These are phyloP conservation scores for Phytophthora cryptogea DNA, from an alignment of 352 stramenopile species.

Conservation along the genomic window DNA sequence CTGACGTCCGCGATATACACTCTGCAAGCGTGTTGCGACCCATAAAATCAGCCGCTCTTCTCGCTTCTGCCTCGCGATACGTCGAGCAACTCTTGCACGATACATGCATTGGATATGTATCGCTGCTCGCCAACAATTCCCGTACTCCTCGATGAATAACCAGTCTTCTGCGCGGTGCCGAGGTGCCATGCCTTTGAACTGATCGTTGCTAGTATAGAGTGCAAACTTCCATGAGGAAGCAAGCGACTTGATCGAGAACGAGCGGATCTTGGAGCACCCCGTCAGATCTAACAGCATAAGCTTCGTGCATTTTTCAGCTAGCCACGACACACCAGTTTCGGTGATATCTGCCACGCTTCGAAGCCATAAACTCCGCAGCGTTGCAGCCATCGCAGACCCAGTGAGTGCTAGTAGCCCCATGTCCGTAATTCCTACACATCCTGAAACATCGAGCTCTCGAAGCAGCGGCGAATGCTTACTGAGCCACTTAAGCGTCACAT, in stretches of 20 bases:
- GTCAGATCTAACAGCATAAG: slow-evolving; percentile 72
- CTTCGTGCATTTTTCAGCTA: slow-evolving; percentile 75
- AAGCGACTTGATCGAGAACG: slow-evolving; percentile 62
- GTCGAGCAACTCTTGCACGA: slow-evolving; percentile 53
- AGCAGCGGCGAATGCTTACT: slow-evolving; percentile 61
- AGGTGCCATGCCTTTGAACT: slow-evolving; percentile 82
- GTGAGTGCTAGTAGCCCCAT: slow-evolving; percentile 75
- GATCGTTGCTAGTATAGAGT: slow-evolving; percentile 38
- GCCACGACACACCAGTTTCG: slow-evolving; percentile 83
- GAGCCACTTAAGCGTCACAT: slow-evolving; percentile 46
- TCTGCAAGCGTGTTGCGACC: slow-evolving; percentile 66
- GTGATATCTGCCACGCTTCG: slow-evolving; percentile 64
- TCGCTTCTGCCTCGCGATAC: slow-evolving; percentile 41
- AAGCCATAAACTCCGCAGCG: slow-evolving; percentile 74
- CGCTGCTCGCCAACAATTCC: slow-evolving; percentile 67
- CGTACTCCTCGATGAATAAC: slow-evolving; percentile 87
- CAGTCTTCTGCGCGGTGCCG: slow-evolving; percentile 78
- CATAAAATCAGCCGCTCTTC: slow-evolving; percentile 57
- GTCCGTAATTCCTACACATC: slow-evolving; percentile 79
- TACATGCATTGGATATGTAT: slow-evolving; percentile 74
- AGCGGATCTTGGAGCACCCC: slow-evolving; percentile 44
- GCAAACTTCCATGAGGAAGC: slow-evolving; percentile 68
- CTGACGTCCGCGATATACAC: slow-evolving; percentile 62
- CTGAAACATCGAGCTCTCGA: slow-evolving; percentile 77
- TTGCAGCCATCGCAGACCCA: slow-evolving; percentile 23